Percentiles rank a stretch among this genome's conserved stretches.
Evolutionary conservation across 495 filamentous ascomycete genomes (phyloP).

Genomic region (Peziza echinospora): DNA sequence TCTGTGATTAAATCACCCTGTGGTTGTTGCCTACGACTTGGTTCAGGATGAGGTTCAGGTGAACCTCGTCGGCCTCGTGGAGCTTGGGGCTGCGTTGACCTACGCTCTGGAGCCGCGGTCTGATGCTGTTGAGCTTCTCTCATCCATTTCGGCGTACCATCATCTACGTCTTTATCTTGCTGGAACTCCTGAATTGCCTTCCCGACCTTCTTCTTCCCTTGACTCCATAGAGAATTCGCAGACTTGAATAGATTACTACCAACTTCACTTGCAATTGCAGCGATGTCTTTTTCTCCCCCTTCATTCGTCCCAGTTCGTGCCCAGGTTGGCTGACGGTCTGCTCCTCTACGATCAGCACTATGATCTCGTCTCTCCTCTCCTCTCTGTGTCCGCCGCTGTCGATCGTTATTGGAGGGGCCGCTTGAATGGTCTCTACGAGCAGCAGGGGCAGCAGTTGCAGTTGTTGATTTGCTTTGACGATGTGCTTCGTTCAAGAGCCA

Average conservation of each 20-base stretch:
- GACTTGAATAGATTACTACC: slow-evolving; percentile 73
- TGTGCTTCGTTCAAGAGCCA: slow-evolving; percentile 86
- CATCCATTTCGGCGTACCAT: slow-evolving; percentile 90
- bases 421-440: slow-evolving; percentile 22
- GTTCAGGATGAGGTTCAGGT: no score
- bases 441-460: slow-evolving; percentile 11
- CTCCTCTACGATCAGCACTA: slow-evolving; percentile 14
- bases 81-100: no score
- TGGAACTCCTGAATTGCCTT: slow-evolving; percentile 85
- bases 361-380: slow-evolving; percentile 16
- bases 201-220: slow-evolving; percentile 80
- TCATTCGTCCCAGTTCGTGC: slow-evolving; percentile 30
- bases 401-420: slow-evolving; percentile 4
- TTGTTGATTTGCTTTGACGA: slow-evolving; percentile 38
- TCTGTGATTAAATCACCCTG: slow-evolving; percentile 39
- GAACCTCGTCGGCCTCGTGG: slow-evolving; percentile 3
- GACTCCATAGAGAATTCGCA: slow-evolving; percentile 88
- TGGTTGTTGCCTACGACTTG: slow-evolving; percentile 1
- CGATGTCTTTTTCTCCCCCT: slow-evolving; percentile 48
- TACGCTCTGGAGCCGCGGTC: background rate
- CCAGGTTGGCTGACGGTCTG: slow-evolving; percentile 27
- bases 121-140: slow-evolving; percentile 29
- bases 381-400: slow-evolving; percentile 7
- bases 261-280: slow-evolving; percentile 60
- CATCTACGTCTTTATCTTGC: slow-evolving; percentile 27